phyloP scores from a whole-genome alignment of 192 early-diverging fungal genomes.

The Haplosporangium gracile region DNA sequence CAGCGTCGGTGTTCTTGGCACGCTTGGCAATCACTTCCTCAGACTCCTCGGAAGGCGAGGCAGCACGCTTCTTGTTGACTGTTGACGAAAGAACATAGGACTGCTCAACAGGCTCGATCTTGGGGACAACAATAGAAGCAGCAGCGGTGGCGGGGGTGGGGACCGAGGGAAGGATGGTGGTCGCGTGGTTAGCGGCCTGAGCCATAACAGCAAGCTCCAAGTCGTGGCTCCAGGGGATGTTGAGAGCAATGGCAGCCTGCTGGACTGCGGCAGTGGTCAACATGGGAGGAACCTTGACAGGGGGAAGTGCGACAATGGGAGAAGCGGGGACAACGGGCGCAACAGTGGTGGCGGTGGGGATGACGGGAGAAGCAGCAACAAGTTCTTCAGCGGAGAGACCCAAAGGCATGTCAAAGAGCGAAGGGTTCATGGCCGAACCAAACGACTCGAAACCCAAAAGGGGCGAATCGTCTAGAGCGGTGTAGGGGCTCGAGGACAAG shows the following conservation, averaged over 20 bases:
- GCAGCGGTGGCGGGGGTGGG: neutral
- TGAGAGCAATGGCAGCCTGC: conserved; percentile 54
- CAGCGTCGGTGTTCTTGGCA: conserved; percentile 88
- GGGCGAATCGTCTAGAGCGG: conserved; percentile 49
- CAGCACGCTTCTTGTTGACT: conserved; percentile 37
- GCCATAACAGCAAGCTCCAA: conserved; percentile 52
- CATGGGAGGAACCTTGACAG: conserved; percentile 19
- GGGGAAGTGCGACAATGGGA: neutral
- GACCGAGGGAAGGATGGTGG: conserved; percentile 7
- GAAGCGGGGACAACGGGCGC: conserved; percentile 3
- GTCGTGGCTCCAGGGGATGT: conserved; percentile 56
- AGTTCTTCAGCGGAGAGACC: conserved; percentile 5
- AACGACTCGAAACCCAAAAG: conserved; percentile 43
- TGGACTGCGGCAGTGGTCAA: conserved; percentile 52
- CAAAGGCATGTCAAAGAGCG: conserved; percentile 46
- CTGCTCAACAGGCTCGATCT: conserved; percentile 43
- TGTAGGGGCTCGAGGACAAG: conserved; percentile 44
- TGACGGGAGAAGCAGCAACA: neutral
- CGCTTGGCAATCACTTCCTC: conserved; percentile 58
- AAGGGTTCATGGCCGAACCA: conserved; percentile 16
- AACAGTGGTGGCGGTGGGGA: neutral
- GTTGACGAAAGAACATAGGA: neutral
- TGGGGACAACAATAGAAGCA: conserved; percentile 28
- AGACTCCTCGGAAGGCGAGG: conserved; percentile 22
- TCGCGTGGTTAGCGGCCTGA: conserved; percentile 27